These are phyloP conservation scores for Albatrellus ellisii DNA, from an alignment of 768 basidiomycete species.

Conservation along the genomic window DNA sequence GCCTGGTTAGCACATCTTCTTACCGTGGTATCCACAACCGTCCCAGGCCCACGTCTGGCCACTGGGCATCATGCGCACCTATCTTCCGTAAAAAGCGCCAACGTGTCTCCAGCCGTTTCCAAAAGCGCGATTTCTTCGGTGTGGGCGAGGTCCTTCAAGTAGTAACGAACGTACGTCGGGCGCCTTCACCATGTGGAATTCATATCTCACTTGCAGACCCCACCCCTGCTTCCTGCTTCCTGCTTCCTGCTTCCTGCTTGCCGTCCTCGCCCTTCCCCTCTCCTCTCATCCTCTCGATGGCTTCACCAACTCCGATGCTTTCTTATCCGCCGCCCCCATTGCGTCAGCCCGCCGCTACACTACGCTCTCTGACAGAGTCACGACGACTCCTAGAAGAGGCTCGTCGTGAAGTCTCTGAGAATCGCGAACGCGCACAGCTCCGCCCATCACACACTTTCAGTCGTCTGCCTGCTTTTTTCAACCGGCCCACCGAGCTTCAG, in stretches of 20 bases:
- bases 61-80: background rate
- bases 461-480: constrained; percentile 60
- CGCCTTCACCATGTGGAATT: background rate
- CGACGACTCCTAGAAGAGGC: constrained; percentile 67
- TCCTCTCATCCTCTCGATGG: constrained; percentile 10
- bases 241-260: constrained; percentile 5
- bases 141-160: constrained; percentile 70
- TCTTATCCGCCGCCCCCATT: constrained; percentile 1
- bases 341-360: constrained; percentile 59
- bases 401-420: constrained; percentile 59
- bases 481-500: constrained; percentile 50
- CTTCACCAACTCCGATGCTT: constrained; percentile 1
- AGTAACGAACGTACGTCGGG: constrained; percentile 48
- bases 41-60: no score
- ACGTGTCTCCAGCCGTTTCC: constrained; percentile 16
- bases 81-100: background rate
- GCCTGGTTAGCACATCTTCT: no score
- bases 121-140: constrained; percentile 65
- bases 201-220: background rate
- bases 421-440: constrained; percentile 49
- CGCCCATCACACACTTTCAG: constrained; percentile 70
- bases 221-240: constrained; percentile 5
- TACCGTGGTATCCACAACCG: no score
- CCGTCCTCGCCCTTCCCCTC: constrained; percentile 4
- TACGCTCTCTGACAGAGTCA: constrained; percentile 71